phyloP scores from a whole-genome alignment of 2,329 filamentous ascomycete species.

The Ophiostoma ulmi region DNA sequence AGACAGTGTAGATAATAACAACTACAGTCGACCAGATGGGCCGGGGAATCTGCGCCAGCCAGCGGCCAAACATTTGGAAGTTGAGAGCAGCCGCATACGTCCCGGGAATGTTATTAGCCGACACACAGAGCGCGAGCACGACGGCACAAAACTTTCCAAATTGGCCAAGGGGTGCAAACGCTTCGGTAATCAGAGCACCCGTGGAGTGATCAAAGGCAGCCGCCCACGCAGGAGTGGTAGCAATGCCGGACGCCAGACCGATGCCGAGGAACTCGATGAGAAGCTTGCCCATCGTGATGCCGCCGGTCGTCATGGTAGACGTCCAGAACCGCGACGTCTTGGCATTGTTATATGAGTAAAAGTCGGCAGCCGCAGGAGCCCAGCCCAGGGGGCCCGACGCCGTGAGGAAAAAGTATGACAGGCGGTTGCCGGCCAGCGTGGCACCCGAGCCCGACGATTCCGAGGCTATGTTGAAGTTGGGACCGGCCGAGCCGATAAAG shows the following conservation, averaged over 20 bases:
- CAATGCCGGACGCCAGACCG: constrained; percentile 56
- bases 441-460: constrained; percentile 45
- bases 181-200: constrained; percentile 60
- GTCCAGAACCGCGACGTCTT: constrained; percentile 35
- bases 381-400: constrained; percentile 61
- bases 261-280: constrained; percentile 59
- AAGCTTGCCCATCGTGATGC: constrained; percentile 53
- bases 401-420: constrained; percentile 67
- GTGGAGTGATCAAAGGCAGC: constrained; percentile 54
- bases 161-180: constrained; percentile 51
- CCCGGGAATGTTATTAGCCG: constrained; percentile 61
- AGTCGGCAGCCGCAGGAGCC: constrained; percentile 58
- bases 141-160: constrained; percentile 66
- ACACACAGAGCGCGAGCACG: constrained; percentile 57
- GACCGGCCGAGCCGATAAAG: constrained; percentile 41
- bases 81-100: constrained; percentile 63
- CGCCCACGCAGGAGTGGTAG: constrained; percentile 48
- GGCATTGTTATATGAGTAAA: constrained; percentile 51
- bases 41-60: constrained; percentile 54
- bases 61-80: constrained; percentile 60
- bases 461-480: neutral
- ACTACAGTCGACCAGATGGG: constrained; percentile 60
- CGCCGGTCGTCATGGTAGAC: constrained; percentile 52
- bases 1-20: constrained; percentile 58
- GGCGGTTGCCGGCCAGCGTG: constrained; percentile 51